Base-by-base conservation (phyloP, 192 early-diverging fungal species). In the Coemansia sp. region DNA sequence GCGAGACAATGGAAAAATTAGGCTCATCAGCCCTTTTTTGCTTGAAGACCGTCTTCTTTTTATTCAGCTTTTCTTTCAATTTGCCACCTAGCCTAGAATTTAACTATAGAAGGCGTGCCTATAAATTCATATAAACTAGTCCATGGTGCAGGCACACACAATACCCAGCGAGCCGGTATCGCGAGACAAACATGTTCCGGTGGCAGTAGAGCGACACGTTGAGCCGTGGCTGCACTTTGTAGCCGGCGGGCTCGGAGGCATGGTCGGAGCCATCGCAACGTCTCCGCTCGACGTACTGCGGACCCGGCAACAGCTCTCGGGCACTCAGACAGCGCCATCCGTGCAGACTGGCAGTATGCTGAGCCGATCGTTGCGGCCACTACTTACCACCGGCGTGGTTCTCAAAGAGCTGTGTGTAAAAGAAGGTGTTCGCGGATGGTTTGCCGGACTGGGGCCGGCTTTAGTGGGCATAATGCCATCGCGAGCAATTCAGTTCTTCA, bases 201-300 rank as follows among this genome's bases (percentile, higher is more conserved):
- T 62, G 5, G 72, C 66, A 11, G 69, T 72, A 2, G 65, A 72
- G 38, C 61, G 69, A 20, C 77, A 71, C 34, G 77, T 80, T 31
- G 71, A 68, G 49, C 71, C 72, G 1, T 77, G 74, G 74, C 56
- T 77, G 15, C 80, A 77, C 66, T 82, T 82, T 70, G 65, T 82
- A 15, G 74, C 74, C 0, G 75, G 74, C 25, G 74, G 87, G 59
- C 69, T 88, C 4, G 89, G 88, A 28, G 92, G 90, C 0, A 85
- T 87, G 88, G 78, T 88, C 22, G 96, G 94, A 28, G 96, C 96
- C 19, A 65, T 93, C 0, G 84, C 88, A 1, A 96, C 94, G 22
- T 96, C 91, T 48, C 96, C 96, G 0, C 82, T 98, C 26, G 96
- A 98, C 66, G 93, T 98, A 11, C 87, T 97, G 49, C 96, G 95